phyloP scores from a whole-genome alignment of 176 grass and related monocot genomes.

The Areca catechu region DNA sequence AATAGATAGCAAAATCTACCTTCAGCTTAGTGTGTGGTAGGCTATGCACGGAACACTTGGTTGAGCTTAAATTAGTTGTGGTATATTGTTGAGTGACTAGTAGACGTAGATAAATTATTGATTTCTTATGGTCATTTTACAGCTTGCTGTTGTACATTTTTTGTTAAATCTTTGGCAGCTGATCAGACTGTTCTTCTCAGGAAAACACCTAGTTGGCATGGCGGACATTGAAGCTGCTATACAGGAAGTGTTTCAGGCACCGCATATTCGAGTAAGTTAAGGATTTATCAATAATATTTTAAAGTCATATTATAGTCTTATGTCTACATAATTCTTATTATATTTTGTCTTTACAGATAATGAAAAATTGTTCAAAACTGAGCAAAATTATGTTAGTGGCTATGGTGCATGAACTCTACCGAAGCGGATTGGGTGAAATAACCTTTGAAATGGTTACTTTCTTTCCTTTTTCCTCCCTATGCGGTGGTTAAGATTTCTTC shows the following conservation, averaged over 20 bases:
- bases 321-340: neutral
- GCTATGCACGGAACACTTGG: too few relatives aligned
- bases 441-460: slow-evolving; percentile 72
- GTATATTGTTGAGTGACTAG: too few relatives aligned
- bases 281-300: neutral
- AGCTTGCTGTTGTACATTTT: too few relatives aligned
- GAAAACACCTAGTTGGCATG: slow-evolving; percentile 63
- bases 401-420: slow-evolving; percentile 87
- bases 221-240: slow-evolving; percentile 78
- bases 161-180: too few relatives aligned
- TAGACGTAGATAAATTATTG: too few relatives aligned
- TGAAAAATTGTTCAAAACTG: slow-evolving; percentile 85
- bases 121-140: too few relatives aligned
- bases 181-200: slow-evolving; percentile 21
- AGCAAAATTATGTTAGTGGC: slow-evolving; percentile 86
- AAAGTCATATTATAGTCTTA: too few relatives aligned
- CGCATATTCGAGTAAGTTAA: slow-evolving; percentile 88
- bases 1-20: neutral
- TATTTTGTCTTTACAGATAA: slow-evolving; percentile 39
- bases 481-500: too few relatives aligned
- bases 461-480: neutral
- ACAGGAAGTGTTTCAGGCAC: slow-evolving; percentile 93
- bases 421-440: slow-evolving; percentile 79
- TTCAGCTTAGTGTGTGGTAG: too few relatives aligned
- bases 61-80: too few relatives aligned